These are phyloP conservation scores for Amyloporia xantha DNA, from an alignment of 768 basidiomycete genomes.

Conservation along the genomic window DNA sequence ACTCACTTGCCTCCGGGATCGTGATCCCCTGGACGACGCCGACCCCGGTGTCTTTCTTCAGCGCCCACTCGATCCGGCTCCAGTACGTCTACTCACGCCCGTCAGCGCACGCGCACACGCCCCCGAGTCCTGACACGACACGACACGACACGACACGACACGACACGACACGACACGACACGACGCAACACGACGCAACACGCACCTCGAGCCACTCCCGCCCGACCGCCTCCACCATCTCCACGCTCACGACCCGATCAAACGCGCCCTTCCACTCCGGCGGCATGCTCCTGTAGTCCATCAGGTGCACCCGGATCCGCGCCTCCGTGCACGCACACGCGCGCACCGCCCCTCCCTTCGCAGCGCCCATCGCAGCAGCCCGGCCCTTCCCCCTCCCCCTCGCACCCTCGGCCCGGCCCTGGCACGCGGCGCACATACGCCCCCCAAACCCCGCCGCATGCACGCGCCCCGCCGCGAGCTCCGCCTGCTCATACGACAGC, in stretches of 20 bases:
- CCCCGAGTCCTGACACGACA: neutral
- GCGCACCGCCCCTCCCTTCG: slow-evolving; percentile 1
- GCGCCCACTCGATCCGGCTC: slow-evolving; percentile 55
- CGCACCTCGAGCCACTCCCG: slow-evolving; percentile 49
- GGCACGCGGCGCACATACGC: neutral
- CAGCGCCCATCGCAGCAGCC: neutral
- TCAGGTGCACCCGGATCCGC: slow-evolving; percentile 58
- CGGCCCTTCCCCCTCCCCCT: neutral
- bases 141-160: neutral
- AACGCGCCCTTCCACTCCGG: slow-evolving; percentile 56
- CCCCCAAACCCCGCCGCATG: slow-evolving; percentile 38
- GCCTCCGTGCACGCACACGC: slow-evolving; percentile 26
- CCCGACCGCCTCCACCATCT: slow-evolving; percentile 76
- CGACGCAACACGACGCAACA: neutral
- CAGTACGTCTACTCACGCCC: slow-evolving; percentile 39
- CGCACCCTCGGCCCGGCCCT: slow-evolving; percentile 18
- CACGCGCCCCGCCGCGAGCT: slow-evolving; percentile 50
- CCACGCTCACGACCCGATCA: slow-evolving; percentile 65
- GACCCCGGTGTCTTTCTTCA: slow-evolving; percentile 50
- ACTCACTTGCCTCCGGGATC: slow-evolving; percentile 64
- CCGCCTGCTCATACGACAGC: slow-evolving; percentile 59
- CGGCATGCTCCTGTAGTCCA: slow-evolving; percentile 69
- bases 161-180: no score
- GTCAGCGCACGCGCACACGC: neutral
- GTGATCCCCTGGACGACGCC: slow-evolving; percentile 74